Evolutionary conservation across 2,329 filamentous ascomycete genomes (phyloP).

Genomic region (Akanthomyces muscarius): DNA sequence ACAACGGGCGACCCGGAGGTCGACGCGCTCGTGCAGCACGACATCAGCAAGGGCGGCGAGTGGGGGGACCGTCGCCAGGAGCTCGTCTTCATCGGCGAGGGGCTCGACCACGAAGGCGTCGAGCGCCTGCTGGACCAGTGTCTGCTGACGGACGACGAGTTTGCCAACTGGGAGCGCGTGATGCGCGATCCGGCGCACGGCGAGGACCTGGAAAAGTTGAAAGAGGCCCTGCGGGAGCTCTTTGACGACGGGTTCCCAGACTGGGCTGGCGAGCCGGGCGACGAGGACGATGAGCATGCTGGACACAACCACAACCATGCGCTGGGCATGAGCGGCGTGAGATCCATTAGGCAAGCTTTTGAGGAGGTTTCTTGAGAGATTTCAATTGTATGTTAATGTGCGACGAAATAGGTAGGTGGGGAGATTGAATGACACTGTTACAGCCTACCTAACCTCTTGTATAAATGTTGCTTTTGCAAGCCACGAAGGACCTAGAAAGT

Average conservation of each 20-base stretch:
- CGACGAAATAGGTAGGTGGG: neutral
- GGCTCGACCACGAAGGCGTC: constrained; percentile 50
- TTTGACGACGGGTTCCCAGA: constrained; percentile 59
- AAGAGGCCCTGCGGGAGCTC: constrained; percentile 42
- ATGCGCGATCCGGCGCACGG: constrained; percentile 38
- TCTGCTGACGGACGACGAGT: constrained; percentile 58
- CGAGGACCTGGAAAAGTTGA: constrained; percentile 31
- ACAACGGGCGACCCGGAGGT: constrained; percentile 44
- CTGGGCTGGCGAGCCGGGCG: constrained; percentile 49
- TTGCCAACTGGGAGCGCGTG: constrained; percentile 47
- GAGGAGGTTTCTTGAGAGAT: constrained; percentile 11
- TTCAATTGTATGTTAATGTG: neutral
- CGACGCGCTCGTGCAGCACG: constrained; percentile 45
- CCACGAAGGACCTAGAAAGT: too few species aligned
- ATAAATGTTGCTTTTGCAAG: too few species aligned
- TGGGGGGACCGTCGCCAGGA: constrained; percentile 71
- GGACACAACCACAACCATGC: constrained; percentile 17
- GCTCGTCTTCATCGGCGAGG: constrained; percentile 69
- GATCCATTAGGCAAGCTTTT: constrained; percentile 12
- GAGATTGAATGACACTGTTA: neutral
- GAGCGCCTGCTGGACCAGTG: constrained; percentile 55
- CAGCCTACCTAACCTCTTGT: too few species aligned
- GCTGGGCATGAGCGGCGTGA: neutral
- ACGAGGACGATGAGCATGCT: constrained; percentile 35
- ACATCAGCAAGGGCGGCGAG: constrained; percentile 50